Percentiles rank a stretch among this genome's conserved stretches.
Conservation (phyloP, 805 yeast species). For the Lipomyces kockii region DNA sequence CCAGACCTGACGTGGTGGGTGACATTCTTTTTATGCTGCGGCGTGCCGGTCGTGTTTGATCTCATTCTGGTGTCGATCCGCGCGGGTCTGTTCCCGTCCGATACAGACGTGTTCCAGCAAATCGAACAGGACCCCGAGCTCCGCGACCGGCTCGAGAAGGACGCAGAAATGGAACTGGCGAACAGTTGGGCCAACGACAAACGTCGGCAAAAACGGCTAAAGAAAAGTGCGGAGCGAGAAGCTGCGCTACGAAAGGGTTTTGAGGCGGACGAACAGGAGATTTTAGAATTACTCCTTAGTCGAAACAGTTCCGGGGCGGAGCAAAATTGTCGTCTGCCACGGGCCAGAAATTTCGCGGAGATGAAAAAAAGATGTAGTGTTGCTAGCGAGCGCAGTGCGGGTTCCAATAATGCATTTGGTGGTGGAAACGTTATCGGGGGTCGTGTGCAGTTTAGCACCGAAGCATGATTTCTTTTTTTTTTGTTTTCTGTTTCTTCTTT, state of each 20-base stretch:
- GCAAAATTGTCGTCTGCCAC: neutral
- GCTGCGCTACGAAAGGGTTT: neutral
- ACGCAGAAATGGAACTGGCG: slow-evolving; percentile 70
- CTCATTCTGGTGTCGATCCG: slow-evolving; percentile 62
- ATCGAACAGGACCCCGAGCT: slow-evolving; percentile 72
- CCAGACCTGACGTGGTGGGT: slow-evolving; percentile 88
- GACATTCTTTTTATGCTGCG: slow-evolving; percentile 58
- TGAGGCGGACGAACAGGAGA: slow-evolving; percentile 5
- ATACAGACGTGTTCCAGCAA: slow-evolving; percentile 76
- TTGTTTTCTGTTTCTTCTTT: neutral
- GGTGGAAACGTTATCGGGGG: neutral
- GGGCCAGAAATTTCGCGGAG: neutral
- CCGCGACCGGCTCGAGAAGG: slow-evolving; percentile 71
- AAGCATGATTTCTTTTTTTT: neutral
- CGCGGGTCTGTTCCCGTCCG: slow-evolving; percentile 64
- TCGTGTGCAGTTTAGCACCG: slow-evolving; percentile 4
- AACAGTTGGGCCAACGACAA: slow-evolving; percentile 73
- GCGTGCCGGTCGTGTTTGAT: slow-evolving; percentile 70
- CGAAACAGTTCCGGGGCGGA: neutral
- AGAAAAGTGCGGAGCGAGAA: slow-evolving; percentile 28
- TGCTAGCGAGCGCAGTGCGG: slow-evolving; percentile 8
- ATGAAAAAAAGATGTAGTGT: neutral
- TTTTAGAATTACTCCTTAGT: slow-evolving; percentile 13
- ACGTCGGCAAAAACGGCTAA: slow-evolving; percentile 16
- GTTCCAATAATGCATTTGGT: neutral